Evolutionary conservation across 139 green algal genomes (phyloP), one percentile per base, ranked within the genome.

Genomic region (Chlorella sp.): DNA sequence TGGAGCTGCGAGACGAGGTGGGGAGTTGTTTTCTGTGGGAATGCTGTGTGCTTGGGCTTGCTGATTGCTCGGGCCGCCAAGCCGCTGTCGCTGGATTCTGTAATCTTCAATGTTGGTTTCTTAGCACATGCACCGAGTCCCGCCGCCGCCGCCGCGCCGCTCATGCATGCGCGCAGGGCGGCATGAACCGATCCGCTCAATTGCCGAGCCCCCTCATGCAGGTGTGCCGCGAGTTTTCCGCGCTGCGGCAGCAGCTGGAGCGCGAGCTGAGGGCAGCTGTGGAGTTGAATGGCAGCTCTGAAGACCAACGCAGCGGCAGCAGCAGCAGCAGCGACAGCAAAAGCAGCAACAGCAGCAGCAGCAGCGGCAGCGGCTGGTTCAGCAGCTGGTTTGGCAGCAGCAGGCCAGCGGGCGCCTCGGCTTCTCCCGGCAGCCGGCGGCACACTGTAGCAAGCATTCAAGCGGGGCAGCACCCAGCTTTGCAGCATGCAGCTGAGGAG

Each of bases 391-490:
- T 41, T 48, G 80, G 68, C 48, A 24, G 41, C 34, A 30, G 46
- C 26, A 20, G 34, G 7, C 28, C 28, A 28, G 0, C 0, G 17
- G 6, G 46, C 36, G 3, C 75, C 9, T 11, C 88, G 36, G 88
- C 90, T 76, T 80, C 81, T 92, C 14, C 88, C 93, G 62, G 88
- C 92, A 11, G 44, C 43, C 65, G 6, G 16, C 56, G 14, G 81
- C 68, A 20, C 30, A 77, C 19, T 13, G 64, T 73, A 51, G 51
- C 30, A 1, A 36, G 44, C 40, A 75, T 84, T 2, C 34, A 68
- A 14, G 76, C 30, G 8, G 84, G 84, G 76, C 36, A 74, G 60
- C 82, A 86, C 73, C 7, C 54, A 0, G 64, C 43, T 9, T 36
- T 83, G 40, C 36, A n/a, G 48, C 80, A 79, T 41, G 46, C 78